Percentiles rank a stretch among this genome's conserved stretches.
Evolutionary conservation across 768 basidiomycete genomes (phyloP).

Genomic region (Pleurotus citrinopileatus): DNA sequence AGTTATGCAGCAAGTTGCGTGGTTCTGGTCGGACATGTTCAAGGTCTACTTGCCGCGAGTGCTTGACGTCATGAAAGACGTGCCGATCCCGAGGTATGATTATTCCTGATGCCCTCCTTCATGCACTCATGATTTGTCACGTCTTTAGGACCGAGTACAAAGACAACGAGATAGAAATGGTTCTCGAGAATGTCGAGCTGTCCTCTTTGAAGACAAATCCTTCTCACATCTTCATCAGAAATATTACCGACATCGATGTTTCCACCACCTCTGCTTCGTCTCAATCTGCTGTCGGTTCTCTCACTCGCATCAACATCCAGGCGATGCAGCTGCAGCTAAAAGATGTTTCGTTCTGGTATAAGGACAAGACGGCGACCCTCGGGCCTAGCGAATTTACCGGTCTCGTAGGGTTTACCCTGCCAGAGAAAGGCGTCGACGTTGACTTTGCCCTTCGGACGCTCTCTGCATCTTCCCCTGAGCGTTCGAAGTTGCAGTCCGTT

Average conservation of each 20-base stretch:
- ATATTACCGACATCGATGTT: conserved; percentile 37
- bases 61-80: conserved; percentile 47
- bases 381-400: conserved; percentile 60
- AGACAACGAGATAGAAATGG: conserved; percentile 66
- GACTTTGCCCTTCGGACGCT: conserved; percentile 67
- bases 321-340: conserved; percentile 61
- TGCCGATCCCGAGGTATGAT: conserved; percentile 66
- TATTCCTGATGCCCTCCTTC: neutral
- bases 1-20: conserved; percentile 58
- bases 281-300: conserved; percentile 53
- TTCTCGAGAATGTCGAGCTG: conserved; percentile 71
- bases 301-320: conserved; percentile 64
- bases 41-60: conserved; percentile 72
- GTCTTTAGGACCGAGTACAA: conserved; percentile 64
- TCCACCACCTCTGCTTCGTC: conserved; percentile 34
- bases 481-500: conserved; percentile 46
- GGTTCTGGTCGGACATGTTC: conserved; percentile 82
- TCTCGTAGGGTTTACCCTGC: conserved; percentile 57
- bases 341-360: conserved; percentile 75
- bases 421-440: conserved; percentile 64
- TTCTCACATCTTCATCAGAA: conserved; percentile 11
- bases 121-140: neutral
- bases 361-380: conserved; percentile 52
- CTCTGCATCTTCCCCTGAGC: conserved; percentile 46
- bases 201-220: conserved; percentile 66